Base-by-base conservation (phyloP, 345 rosid species). In the Murraya koenigii region DNA sequence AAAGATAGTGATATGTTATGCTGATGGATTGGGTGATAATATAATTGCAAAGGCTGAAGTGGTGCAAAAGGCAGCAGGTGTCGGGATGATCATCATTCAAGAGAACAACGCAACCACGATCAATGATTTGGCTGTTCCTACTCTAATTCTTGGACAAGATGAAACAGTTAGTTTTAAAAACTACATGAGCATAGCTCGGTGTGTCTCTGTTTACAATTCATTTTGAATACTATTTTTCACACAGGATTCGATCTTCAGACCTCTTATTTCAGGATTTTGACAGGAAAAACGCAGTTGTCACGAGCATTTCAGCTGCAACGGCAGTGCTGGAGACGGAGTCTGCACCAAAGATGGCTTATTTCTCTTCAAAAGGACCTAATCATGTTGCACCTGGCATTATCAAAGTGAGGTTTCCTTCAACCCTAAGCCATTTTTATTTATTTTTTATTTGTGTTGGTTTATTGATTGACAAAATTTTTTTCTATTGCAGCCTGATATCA, bases 401-500 rank as follows among this genome's bases (percentile, higher is more conserved):
- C 60, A 49, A 49, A 69, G 73, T 30, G n/a, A 10, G 8, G 23
- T 55, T 55, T 55, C 60, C 22, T 55, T 20, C 23, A 41, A 41
- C 47, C 47, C 47, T 10, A 41, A 2, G 0, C n/a, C n/a, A 19
- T 32, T 32, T 32, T 32, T 17, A 15, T 64, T 17, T 1, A 22
- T 56, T 19, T n/a, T 0, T 54, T 19, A 6, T 2, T 55, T 7
- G 25, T 55, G 23, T 22, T 22, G 9, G 23, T 14, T 10, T 62
- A 8, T 13, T 13, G 66, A 62, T 28, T 62, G 36, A 62, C 36
- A 14, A 14, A 28, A 6, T 2, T 62, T 25, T 28, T 44, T 30
- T 28, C 30, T 2, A 41, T 20, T 74, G 71, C 74, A 74, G 70
- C 82, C 82, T 68, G 71, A 79, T 67, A 36, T 79, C 11, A 68